phyloP scores from a whole-genome alignment of 2,329 filamentous ascomycete genomes.

The Clarireedia sp. region DNA sequence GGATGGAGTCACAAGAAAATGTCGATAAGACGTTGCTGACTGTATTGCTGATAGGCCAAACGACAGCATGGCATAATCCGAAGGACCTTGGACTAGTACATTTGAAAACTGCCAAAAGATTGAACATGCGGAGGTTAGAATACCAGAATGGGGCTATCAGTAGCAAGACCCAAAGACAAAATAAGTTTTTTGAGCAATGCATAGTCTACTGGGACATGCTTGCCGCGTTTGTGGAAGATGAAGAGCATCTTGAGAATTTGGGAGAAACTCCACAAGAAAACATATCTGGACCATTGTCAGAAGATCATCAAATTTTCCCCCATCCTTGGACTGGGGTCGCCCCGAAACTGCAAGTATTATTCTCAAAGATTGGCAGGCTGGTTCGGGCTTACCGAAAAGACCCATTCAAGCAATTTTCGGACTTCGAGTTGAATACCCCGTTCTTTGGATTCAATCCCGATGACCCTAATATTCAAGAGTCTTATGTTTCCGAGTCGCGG shows the following conservation, averaged over 20 bases:
- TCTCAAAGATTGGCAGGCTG: slow-evolving; percentile 24
- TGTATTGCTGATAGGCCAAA: slow-evolving; percentile 50
- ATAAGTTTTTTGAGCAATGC: slow-evolving; percentile 27
- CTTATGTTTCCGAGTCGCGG: slow-evolving; percentile 13
- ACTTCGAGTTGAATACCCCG: background rate
- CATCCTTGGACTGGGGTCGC: slow-evolving; percentile 27
- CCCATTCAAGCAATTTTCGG: background rate
- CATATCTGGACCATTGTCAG: background rate
- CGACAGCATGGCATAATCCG: slow-evolving; percentile 52
- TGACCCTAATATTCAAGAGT: slow-evolving; percentile 3
- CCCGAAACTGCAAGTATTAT: slow-evolving; percentile 22
- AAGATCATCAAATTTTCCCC: slow-evolving; percentile 21
- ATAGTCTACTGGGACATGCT: slow-evolving; percentile 29
- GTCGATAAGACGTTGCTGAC: slow-evolving; percentile 49
- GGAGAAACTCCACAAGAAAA: background rate
- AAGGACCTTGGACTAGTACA: slow-evolving; percentile 40
- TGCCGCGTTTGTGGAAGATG: slow-evolving; percentile 25
- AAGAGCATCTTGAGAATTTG: slow-evolving; percentile 12
- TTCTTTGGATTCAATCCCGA: background rate
- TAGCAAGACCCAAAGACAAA: slow-evolving; percentile 18
- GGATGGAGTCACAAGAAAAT: slow-evolving; percentile 38
- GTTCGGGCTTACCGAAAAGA: slow-evolving; percentile 22
- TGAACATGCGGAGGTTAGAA: slow-evolving; percentile 20
- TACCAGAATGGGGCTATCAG: slow-evolving; percentile 14
- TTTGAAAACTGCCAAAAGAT: slow-evolving; percentile 24